Conservation (phyloP, 495 filamentous ascomycete genomes). For the Opeltia flavorubescens region DNA sequence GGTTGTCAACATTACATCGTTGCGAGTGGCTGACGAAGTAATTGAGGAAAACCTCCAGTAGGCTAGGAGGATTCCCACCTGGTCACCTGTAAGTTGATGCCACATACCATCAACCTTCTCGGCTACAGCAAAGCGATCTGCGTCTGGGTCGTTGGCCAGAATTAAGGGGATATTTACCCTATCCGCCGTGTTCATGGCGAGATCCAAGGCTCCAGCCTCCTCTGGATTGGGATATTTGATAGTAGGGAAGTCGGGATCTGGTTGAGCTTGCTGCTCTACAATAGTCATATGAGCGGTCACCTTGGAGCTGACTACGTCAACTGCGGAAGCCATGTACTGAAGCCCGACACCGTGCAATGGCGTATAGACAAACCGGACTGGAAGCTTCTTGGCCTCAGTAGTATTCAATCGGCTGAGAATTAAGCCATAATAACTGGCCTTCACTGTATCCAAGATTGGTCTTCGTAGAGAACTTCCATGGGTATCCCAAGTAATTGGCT, state of each 20-base stretch:
- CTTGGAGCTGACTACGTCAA: slow-evolving; percentile 32
- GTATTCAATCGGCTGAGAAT: neutral
- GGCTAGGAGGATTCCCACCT: slow-evolving; percentile 50
- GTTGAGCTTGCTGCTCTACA: slow-evolving; percentile 37
- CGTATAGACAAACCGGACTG: slow-evolving; percentile 41
- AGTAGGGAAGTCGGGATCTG: slow-evolving; percentile 57
- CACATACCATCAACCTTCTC: slow-evolving; percentile 44
- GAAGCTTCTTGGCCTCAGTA: neutral
- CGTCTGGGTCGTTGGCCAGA: slow-evolving; percentile 58
- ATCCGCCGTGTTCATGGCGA: slow-evolving; percentile 44
- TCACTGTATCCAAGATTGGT: slow-evolving; percentile 21
- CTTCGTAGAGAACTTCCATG: slow-evolving; percentile 23
- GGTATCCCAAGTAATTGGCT: slow-evolving; percentile 39
- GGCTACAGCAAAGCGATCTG: slow-evolving; percentile 56
- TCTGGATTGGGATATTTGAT: slow-evolving; percentile 62
- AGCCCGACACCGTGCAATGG: slow-evolving; percentile 58
- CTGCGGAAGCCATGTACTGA: slow-evolving; percentile 27
- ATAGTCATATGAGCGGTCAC: slow-evolving; percentile 24
- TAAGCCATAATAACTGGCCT: slow-evolving; percentile 18
- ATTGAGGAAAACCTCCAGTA: slow-evolving; percentile 38
- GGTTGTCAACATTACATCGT: slow-evolving; percentile 42
- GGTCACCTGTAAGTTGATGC: slow-evolving; percentile 55
- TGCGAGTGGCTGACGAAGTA: slow-evolving; percentile 20
- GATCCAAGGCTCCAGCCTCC: slow-evolving; percentile 52
- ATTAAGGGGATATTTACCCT: slow-evolving; percentile 33